These are phyloP conservation scores for Marasmius sp. DNA, from an alignment of 1,284 basidiomycete genomes.

Conservation along the genomic window DNA sequence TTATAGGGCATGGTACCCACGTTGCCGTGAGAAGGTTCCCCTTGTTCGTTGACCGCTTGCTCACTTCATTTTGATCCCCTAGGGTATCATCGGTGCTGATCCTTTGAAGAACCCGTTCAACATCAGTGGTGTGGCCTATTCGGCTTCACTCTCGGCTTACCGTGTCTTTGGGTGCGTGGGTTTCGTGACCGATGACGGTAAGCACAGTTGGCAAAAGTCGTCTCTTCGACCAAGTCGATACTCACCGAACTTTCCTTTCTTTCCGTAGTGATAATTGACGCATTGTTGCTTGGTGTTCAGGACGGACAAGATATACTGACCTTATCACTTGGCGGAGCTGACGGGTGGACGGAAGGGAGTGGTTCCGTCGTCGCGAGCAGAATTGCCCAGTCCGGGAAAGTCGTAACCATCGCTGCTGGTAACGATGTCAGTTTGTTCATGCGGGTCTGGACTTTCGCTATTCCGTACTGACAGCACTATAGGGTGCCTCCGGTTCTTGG, in stretches of 20 bases:
- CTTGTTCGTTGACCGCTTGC: neutral
- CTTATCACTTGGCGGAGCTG: constrained; percentile 60
- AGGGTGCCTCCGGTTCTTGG: constrained; percentile 46
- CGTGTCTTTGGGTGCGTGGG: constrained; percentile 51
- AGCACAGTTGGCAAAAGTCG: constrained; percentile 8
- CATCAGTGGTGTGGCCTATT: constrained; percentile 52
- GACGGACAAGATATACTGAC: constrained; percentile 62
- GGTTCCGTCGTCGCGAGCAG: constrained; percentile 54
- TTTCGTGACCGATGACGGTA: constrained; percentile 43
- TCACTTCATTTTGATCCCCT: neutral
- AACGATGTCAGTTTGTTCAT: constrained; percentile 24
- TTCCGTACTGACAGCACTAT: neutral
- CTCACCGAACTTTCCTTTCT: neutral
- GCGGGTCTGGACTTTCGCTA: neutral
- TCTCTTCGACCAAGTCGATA: neutral
- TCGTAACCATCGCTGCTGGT: constrained; percentile 54
- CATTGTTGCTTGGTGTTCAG: constrained; percentile 44
- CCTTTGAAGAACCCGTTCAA: constrained; percentile 51
- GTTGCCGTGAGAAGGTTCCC: constrained; percentile 41
- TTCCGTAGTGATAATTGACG: constrained; percentile 45
- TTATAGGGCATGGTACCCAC: constrained; percentile 56
- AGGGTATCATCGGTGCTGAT: constrained; percentile 65
- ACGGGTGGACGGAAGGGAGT: constrained; percentile 58
- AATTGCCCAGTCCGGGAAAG: constrained; percentile 48
- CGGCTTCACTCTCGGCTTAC: constrained; percentile 44